Evolutionary conservation across 2,329 filamentous ascomycete species (phyloP), one percentile per base, ranked within the genome.

Genomic region (Trichoderma aggressivum): DNA sequence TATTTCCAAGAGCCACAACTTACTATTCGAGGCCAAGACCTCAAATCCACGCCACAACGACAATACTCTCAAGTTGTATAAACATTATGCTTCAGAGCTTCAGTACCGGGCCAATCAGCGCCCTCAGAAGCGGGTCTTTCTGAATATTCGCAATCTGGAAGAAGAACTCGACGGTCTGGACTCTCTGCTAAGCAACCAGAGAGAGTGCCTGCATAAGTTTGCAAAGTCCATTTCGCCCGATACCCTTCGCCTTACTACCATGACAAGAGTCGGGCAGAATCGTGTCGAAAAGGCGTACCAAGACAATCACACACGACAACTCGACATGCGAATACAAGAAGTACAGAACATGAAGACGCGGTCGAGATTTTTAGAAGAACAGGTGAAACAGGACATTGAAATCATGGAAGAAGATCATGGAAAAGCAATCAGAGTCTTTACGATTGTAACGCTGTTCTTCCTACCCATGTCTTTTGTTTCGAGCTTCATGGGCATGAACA

Each of bases 401-500:
- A 74, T 78, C 7, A 50, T 76, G 3, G 77, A 79, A 16, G 79
- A 80, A 56, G 75, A 75, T 21, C 75, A 79, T 50, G 75, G 75
- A 4, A 80, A 79, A 39, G 77, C 77, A 7, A 79, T 81, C 36
- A 72, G 77, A 3, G 76, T 78, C 1, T 82, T 83, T 73, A 83
- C 82, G 24, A 79, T 82, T 69, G 81, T 82, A 7, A 82, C 81
- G 2, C 76, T 82, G 14, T 76, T 83, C 24, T 83, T 83, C 73
- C 72, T 83, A 14, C 71, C 67, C 18, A 30, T 72, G 75, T 73
- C 71, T 7, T 72, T 72, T 32, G 53, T 72, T 5, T 36, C 75
- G 4, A 80, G 79, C 65, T 80, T 82, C 66, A 78, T 85, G 72
- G 83, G 83, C 28, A 84, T 84, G 81, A 85, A 84, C 74, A 83